Base-by-base conservation (phyloP, 345 rosid genomes). In the Acer campestre region DNA sequence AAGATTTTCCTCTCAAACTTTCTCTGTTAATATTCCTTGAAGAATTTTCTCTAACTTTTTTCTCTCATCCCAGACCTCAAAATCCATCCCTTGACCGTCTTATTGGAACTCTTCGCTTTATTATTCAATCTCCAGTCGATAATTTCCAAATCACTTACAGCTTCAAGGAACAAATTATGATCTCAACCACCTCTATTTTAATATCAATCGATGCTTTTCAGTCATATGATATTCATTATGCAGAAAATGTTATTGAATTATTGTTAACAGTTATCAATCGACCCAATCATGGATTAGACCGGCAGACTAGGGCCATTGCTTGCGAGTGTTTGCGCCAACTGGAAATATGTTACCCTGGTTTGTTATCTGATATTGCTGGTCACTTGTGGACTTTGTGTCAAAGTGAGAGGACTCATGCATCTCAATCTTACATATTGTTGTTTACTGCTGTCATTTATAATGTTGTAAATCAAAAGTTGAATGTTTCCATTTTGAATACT, bases 361-460 rank as follows among this genome's bases (percentile, higher is more conserved):
- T 96, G 88, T 81, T 96, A 23, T 86, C 97, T 3, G 95, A 88
- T 63, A 75, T 92, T 63, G 90, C 88, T 53, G 97, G 93, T 6
- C 97, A 94, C 74, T 78, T 96, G 59, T 96, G 99, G 98, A 86
- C 88, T 71, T 76, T 96, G 84, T 94, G 98, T 74, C 98, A 91
- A 72, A 91, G 91, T 68, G 98, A 96, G 86, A 88, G 97, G 20
- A 94, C 95, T 11, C 99, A 96, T 70, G 97, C 99, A 61, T 91
- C 87, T 48, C 98, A 96, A 79, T 77, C 89, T 67, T 94, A 96
- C 69, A 82, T 90, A 64, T 85, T 96, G 82, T 84, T 96, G 86
- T 90, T 94, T 82, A 86, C 95, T 0, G 82, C 80, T 22, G 85
- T 94, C 61, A 82, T 94, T 53, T 77, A 83, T 82, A 88, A 86